These are phyloP conservation scores for Apiospora marii DNA, from an alignment of 2,329 filamentous ascomycete genomes.

Conservation along the genomic window DNA sequence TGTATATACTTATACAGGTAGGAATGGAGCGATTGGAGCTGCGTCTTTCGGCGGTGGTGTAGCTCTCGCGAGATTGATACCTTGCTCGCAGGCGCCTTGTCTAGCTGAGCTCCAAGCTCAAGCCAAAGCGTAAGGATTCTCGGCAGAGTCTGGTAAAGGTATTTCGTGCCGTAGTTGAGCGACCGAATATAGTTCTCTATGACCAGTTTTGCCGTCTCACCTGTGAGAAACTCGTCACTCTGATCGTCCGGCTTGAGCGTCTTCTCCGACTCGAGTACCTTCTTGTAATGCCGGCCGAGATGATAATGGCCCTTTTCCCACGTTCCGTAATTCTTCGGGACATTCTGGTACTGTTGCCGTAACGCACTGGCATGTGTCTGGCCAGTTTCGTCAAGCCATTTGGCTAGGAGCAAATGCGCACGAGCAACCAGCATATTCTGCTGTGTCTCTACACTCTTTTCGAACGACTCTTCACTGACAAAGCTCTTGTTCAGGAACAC, in stretches of 20 bases:
- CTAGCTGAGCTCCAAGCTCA: slow-evolving; percentile 81
- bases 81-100: slow-evolving; percentile 66
- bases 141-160: slow-evolving; percentile 93
- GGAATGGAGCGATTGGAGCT: slow-evolving; percentile 73
- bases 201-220: slow-evolving; percentile 83
- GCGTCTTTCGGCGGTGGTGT: slow-evolving; percentile 64
- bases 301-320: slow-evolving; percentile 99
- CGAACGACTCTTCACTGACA: slow-evolving; percentile 47
- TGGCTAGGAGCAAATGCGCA: slow-evolving; percentile 88
- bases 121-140: slow-evolving; percentile 94
- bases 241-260: slow-evolving; percentile 78
- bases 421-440: slow-evolving; percentile 72
- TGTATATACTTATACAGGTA: slow-evolving; percentile 82
- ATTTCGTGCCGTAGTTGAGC: slow-evolving; percentile 88
- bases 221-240: slow-evolving; percentile 76
- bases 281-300: slow-evolving; percentile 96
- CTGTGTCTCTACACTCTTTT: slow-evolving; percentile 48
- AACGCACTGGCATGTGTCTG: slow-evolving; percentile 87
- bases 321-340: slow-evolving; percentile 71
- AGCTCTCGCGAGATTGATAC: slow-evolving; percentile 61
- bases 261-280: slow-evolving; percentile 90
- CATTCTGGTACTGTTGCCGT: slow-evolving; percentile 82
- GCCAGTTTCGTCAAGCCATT: slow-evolving; percentile 95
- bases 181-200: slow-evolving; percentile 94
- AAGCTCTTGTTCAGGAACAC: slow-evolving; percentile 67